Base-by-base conservation (phyloP, 1,284 basidiomycete species). In the Volvariella surrecta region DNA sequence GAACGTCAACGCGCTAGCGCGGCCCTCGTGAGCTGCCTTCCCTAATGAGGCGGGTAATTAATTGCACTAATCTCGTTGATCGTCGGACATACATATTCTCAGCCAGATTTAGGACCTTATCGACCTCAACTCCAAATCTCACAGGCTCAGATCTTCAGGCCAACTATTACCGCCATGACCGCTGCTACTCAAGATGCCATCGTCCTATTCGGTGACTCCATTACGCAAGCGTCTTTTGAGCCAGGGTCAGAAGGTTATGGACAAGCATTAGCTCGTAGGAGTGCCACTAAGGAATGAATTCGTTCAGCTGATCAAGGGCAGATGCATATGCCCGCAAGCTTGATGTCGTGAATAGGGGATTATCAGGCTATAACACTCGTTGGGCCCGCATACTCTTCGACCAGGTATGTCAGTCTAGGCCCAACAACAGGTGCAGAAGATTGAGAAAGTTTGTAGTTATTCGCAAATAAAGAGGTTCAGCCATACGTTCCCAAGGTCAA, bases 341-440 rank as follows among this genome's bases (percentile, higher is more conserved):
- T 21, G 90, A 94, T 55, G 77, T 94, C 10, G 52, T 93, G 42
- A 92, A 92, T 58, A 77, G 90, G 32, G 90, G 90, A 4, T 62
- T 78, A 8, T 70, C 75, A 46, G 89, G 90, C 2, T 94, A 92
- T 61, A 92, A 87, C 55, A 83, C 86, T 0, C 79, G 83, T 32
- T 92, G 89, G 89, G 82, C 73, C 2, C 65, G 90, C 18, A 83
- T 85, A 0, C 73, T 89, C 22, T 76, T 92, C 48, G 74, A 87
- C 54, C 79, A 84, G 71, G 84, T 86, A 43, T 52, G 67, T 53
- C 38, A 22, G 39, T 43, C 24, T 39, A 31, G 21, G 24, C 38
- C 35, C 21, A 30, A 35, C 19, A 10, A 32, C 39, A 31, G 4
- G 24, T 19, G 7, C 6, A 28, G 11, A 6, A 28, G 6, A 6